Base-by-base conservation (phyloP, 768 basidiomycete species). In the Pulveroboletus sp. region DNA sequence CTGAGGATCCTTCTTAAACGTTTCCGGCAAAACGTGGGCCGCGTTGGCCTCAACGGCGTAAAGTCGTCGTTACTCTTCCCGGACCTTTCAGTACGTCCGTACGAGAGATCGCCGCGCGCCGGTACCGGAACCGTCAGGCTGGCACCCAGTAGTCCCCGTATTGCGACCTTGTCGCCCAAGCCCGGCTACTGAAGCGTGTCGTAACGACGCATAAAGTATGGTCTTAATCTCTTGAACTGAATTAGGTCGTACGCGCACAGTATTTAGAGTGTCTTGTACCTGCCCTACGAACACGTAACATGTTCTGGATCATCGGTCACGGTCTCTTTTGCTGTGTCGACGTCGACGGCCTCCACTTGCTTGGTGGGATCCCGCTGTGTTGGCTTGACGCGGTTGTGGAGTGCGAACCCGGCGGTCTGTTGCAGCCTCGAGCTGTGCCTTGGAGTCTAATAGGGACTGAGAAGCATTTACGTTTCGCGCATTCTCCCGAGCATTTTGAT, bases 1-100 rank as follows among this genome's bases (percentile, higher is more conserved):
- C 30, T 69, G 15, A 68, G 69, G 58, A 66, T 68, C 40, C 61
- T 68, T 11, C 61, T 68, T 17, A 68, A 68, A 4, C 50, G 63
- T 42, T 3, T 67, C 14, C 44, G 53, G 39, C 52, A 58, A 47
- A 56, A 56, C 11, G 8, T 59, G 11, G 63, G 63, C 43, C 54
- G 43, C 2, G 28, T 50, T 32, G 49, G 45, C 1, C 50, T 48
- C 11, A 53, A 43, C 49, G 42, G 39, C 24, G 40, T 47, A 15
- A 43, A 43, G 1, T 37, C 52, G 7, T 6, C 50, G 14, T 10
- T 69, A 12, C 14, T 57, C 46, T 50, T 51, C 5, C 57, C 58
- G 28, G 21, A 21, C 21, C 21, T 21, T 21, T 27, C 51, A 8
- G 15, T 33, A 5, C 61, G 33, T 4, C 1, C 15, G 39, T 39